Evolutionary conservation across 495 filamentous ascomycete species (phyloP).

Genomic region (Neurospora hispaniola): DNA sequence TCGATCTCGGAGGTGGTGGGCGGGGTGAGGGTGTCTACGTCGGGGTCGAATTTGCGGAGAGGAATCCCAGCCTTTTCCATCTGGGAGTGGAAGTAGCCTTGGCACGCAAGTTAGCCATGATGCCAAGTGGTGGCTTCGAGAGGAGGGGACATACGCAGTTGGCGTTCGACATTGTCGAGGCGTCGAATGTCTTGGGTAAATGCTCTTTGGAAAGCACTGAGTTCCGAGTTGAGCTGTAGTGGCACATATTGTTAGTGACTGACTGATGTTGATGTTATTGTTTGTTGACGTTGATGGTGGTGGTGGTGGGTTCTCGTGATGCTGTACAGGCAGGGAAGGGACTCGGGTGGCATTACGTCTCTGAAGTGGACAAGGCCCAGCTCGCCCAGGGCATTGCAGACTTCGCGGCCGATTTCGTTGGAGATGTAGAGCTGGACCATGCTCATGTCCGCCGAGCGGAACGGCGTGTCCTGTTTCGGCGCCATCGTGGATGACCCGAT

Average conservation of each 20-base stretch:
- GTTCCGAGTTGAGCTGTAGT: constrained; percentile 74
- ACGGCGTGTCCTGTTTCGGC: constrained; percentile 73
- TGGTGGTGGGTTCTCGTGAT: constrained; percentile 2
- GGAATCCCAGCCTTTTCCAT: constrained; percentile 86
- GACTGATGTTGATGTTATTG: background rate
- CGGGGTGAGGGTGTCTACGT: constrained; percentile 70
- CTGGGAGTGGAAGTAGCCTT: constrained; percentile 84
- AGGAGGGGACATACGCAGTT: constrained; percentile 60
- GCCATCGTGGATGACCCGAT: constrained; percentile 33
- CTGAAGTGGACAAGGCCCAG: constrained; percentile 91
- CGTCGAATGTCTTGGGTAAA: constrained; percentile 96
- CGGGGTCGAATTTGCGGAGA: constrained; percentile 75
- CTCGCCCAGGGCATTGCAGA: constrained; percentile 92
- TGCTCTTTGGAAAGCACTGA: constrained; percentile 88
- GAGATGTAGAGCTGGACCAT: constrained; percentile 98
- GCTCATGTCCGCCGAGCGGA: constrained; percentile 99
- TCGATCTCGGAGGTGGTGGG: constrained; percentile 91
- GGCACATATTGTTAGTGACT: constrained; percentile 12
- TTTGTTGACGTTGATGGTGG: background rate
- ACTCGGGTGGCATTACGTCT: constrained; percentile 56
- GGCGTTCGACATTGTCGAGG: constrained; percentile 94
- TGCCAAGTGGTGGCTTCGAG: background rate
- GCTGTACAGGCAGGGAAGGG: background rate
- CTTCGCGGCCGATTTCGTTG: constrained; percentile 96
- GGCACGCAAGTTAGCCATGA: constrained; percentile 6